These are phyloP conservation scores for Aspergillus heteromorphus DNA, from an alignment of 495 filamentous ascomycete species.

Conservation along the genomic window DNA sequence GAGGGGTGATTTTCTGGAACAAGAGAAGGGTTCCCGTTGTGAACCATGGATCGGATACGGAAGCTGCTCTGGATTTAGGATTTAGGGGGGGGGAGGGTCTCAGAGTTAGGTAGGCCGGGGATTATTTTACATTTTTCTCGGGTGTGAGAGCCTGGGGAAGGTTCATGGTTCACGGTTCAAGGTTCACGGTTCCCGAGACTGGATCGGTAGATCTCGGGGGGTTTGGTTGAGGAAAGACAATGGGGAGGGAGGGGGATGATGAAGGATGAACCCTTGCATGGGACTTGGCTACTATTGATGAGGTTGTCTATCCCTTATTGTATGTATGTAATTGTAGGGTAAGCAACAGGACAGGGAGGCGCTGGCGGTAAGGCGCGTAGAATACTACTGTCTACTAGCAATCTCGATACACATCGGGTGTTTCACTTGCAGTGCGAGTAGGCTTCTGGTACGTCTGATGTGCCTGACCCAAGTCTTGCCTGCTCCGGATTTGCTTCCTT, in stretches of 20 bases:
- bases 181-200: too few species aligned
- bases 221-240: neutral
- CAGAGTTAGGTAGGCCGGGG: neutral
- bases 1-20: neutral
- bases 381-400: neutral
- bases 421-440: too few species aligned
- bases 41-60: conserved; percentile 14
- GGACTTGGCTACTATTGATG: conserved; percentile 6
- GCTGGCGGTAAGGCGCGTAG: neutral
- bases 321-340: neutral
- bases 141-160: neutral
- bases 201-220: neutral
- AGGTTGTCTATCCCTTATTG: neutral
- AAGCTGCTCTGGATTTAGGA: too few species aligned
- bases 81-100: too few species aligned
- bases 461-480: too few species aligned
- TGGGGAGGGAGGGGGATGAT: neutral
- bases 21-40: conserved; percentile 7
- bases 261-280: neutral
- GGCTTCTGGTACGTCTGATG: too few species aligned
- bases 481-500: too few species aligned
- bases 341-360: too few species aligned
- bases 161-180: neutral
- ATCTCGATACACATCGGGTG: too few species aligned
- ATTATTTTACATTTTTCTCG: too few species aligned